Evolutionary conservation across 2,329 filamentous ascomycete genomes (phyloP).

Genomic region (Colletotrichum sp.): DNA sequence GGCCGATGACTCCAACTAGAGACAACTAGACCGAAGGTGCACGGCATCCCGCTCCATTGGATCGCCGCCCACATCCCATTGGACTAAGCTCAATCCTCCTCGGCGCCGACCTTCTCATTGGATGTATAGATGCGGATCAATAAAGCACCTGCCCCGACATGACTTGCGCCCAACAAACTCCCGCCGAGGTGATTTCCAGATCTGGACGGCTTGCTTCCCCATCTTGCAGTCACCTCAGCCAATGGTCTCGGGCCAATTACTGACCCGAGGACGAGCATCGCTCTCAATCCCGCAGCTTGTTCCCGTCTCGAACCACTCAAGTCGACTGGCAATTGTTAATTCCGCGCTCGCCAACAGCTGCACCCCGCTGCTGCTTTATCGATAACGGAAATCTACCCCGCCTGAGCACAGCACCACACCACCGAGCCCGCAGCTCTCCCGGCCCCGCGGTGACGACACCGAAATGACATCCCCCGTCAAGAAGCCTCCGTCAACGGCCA

Average conservation of each 20-base stretch:
- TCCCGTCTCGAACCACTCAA: background rate
- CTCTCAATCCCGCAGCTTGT: background rate
- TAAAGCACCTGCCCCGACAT: background rate
- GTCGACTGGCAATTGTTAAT: background rate
- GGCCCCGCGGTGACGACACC: constrained; percentile 6
- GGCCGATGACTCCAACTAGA: background rate
- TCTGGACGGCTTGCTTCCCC: background rate
- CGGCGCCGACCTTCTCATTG: background rate
- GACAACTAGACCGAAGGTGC: background rate
- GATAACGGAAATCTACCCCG: constrained; percentile 13
- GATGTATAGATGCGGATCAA: background rate
- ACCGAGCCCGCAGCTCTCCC: background rate
- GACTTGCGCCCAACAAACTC: background rate
- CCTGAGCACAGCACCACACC: background rate
- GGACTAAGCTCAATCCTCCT: background rate
- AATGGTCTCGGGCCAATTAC: background rate
- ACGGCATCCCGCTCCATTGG: background rate
- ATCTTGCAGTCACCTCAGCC: background rate
- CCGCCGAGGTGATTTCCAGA: constrained; percentile 6
- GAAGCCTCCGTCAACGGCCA: background rate
- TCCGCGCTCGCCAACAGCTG: background rate
- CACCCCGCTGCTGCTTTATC: constrained; percentile 8
- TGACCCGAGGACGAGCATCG: background rate
- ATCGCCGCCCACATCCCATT: background rate
- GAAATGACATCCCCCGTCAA: constrained; percentile 12